Conservation (phyloP, 1,139 yeast species). For the Arxiozyma slooffiae region DNA sequence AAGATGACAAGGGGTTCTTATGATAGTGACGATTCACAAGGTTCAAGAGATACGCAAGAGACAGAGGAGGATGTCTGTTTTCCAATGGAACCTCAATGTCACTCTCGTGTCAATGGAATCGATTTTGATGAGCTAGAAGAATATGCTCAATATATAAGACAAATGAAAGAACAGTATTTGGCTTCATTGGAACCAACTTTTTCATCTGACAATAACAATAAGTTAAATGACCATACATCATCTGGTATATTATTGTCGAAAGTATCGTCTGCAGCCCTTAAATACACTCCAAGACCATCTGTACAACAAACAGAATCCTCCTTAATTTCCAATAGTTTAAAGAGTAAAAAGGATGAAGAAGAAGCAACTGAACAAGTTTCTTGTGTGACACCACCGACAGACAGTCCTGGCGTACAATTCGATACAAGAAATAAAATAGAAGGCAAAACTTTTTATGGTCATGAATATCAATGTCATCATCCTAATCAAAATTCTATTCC, state of each 20-base stretch:
- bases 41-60: slow-evolving; percentile 65
- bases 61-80: slow-evolving; percentile 97
- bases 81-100: slow-evolving; percentile 73
- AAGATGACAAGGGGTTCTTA: slow-evolving; percentile 29
- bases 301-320: slow-evolving; percentile 8
- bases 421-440: slow-evolving; percentile 32
- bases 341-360: slow-evolving; percentile 1
- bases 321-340: not conserved
- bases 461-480: not conserved
- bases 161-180: slow-evolving; percentile 16
- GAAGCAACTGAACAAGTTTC: not conserved
- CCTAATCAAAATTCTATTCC: not conserved
- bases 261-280: slow-evolving; percentile 45
- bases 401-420: slow-evolving; percentile 29
- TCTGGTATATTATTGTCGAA: slow-evolving; percentile 17
- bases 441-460: slow-evolving; percentile 24
- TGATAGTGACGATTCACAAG: slow-evolving; percentile 65
- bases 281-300: slow-evolving; percentile 41
- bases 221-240: slow-evolving; percentile 23
- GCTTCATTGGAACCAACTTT: not conserved
- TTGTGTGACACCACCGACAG: not conserved
- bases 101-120: slow-evolving; percentile 52
- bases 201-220: not conserved
- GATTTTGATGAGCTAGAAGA: slow-evolving; percentile 75
- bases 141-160: slow-evolving; percentile 45